These are phyloP conservation scores for Westerdykella ornata DNA, from an alignment of 2,329 filamentous ascomycete genomes.

Conservation along the genomic window DNA sequence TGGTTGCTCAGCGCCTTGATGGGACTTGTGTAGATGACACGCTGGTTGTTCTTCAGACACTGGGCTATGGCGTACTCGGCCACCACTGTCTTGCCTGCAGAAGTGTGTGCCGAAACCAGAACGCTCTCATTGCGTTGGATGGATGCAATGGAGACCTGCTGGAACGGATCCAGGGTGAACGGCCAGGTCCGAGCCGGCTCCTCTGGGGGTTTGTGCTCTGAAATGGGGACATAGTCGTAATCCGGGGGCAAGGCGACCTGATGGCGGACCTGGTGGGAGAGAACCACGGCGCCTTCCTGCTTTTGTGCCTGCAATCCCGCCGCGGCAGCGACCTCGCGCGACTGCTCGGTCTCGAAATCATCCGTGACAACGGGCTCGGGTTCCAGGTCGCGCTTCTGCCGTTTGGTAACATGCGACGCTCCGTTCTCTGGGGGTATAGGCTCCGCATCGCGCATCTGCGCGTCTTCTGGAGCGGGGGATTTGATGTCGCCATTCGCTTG, in stretches of 20 bases:
- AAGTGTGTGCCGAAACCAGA: constrained; percentile 92
- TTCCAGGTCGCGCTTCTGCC: constrained; percentile 57
- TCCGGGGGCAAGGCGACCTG: constrained; percentile 92
- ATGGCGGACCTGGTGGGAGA: constrained; percentile 97
- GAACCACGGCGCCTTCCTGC: constrained; percentile 65
- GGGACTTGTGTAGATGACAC: constrained; percentile 97
- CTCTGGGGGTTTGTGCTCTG: constrained; percentile 82
- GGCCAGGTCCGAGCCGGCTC: constrained; percentile 77
- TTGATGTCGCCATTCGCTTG: constrained; percentile 77
- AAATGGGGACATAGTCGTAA: constrained; percentile 92
- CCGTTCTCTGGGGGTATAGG: constrained; percentile 17
- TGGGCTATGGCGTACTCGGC: constrained; percentile 98
- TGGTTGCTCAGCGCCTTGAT: constrained; percentile 99
- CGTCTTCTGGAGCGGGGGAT: constrained; percentile 34
- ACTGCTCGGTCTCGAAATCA: constrained; percentile 90
- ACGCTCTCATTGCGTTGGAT: constrained; percentile 97
- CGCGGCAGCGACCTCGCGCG: constrained; percentile 77
- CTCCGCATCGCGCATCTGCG: constrained; percentile 42
- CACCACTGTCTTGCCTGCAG: constrained; percentile 95
- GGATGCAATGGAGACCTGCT: constrained; percentile 86
- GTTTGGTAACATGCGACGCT: constrained; percentile 49
- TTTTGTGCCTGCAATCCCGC: constrained; percentile 58
- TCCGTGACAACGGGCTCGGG: constrained; percentile 81
- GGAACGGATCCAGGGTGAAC: constrained; percentile 95
- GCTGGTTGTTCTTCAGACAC: constrained; percentile 92